These are phyloP conservation scores for Exophiala mesophila DNA, from an alignment of 2,329 filamentous ascomycete species.

Conservation along the genomic window DNA sequence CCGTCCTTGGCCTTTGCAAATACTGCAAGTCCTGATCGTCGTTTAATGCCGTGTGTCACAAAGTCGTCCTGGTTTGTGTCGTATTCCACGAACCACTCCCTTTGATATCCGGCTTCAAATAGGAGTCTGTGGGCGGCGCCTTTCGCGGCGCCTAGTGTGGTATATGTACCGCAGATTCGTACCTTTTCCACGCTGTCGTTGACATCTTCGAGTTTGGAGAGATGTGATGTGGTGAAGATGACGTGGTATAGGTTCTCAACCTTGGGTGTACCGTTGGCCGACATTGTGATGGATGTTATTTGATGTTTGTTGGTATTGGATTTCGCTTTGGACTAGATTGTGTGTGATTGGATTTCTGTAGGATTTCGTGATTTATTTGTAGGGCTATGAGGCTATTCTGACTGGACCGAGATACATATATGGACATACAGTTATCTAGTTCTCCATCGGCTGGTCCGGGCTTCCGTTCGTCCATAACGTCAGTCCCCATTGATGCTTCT, in stretches of 20 bases:
- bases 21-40: constrained; percentile 25
- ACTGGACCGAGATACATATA: no score
- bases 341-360: constrained; percentile 1
- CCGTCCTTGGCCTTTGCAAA: constrained; percentile 27
- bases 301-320: no score
- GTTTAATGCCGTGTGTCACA: constrained; percentile 17
- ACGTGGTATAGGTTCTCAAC: constrained; percentile 28
- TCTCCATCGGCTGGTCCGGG: no score
- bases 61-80: constrained; percentile 22
- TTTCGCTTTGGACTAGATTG: neutral
- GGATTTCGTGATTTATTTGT: no score
- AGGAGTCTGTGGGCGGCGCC: constrained; percentile 28
- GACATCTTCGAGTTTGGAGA: constrained; percentile 23
- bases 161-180: constrained; percentile 28
- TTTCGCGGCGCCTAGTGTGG: constrained; percentile 26
- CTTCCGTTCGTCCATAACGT: no score
- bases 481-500: no score
- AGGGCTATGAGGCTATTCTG: no score
- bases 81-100: constrained; percentile 29
- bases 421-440: no score
- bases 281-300: no score
- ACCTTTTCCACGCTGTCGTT: constrained; percentile 27
- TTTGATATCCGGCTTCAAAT: constrained; percentile 30
- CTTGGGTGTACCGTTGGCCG: constrained; percentile 10
- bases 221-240: constrained; percentile 26